Evolutionary conservation across 2,329 filamentous ascomycete species (phyloP), one percentile per base, ranked within the genome.

Genomic region (Zarea fungicola): DNA sequence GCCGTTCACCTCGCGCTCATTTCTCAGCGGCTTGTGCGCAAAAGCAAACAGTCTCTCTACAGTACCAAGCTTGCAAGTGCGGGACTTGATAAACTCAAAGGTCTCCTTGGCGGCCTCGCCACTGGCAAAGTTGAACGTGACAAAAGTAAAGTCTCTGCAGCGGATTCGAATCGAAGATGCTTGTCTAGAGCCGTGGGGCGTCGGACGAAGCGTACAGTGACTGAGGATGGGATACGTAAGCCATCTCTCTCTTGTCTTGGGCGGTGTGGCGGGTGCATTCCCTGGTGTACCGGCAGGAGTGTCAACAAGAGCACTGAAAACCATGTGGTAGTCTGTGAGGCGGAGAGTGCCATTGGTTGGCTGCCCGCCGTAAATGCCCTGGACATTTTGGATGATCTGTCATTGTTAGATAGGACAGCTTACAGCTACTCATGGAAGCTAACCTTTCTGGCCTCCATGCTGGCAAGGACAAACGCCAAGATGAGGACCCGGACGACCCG

Each of bases 1-100:
- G 13, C 89, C 88, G 59, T 90, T 83, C 54, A 91, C 73, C 47
- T 81, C 78, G 59, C 79, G 81, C 71, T 96, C 91, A 13, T 80
- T 74, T 56, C 80, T 81, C 10, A 85, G 81, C 10, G 90, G 85
- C 47, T 84, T 81, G 63, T 95, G 96, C 51, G 77, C 81, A 64
- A 96, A 99, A 1, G 93, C 93, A 62, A 96, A 89, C 1, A 99
- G 77, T 66, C 89, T 93, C 56, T 96, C 90, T 43, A 97, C 80
- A 23, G 83, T 81, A 6, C 88, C 87, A 8, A 95, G 70, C 60
- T 83, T 90, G 70, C 89, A 96, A 0, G 90, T 92, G 60, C 88
- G 81, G 36, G 76, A 71, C 53, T 85, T 87, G 55, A 99, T 88
- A 53, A 83, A 90, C 50, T 96, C 91, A 65, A 90, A 99, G 1